Percentiles rank a stretch among this genome's conserved stretches.
phyloP scores from a whole-genome alignment of 192 early-diverging fungal species.

The Coemansia sp. region DNA sequence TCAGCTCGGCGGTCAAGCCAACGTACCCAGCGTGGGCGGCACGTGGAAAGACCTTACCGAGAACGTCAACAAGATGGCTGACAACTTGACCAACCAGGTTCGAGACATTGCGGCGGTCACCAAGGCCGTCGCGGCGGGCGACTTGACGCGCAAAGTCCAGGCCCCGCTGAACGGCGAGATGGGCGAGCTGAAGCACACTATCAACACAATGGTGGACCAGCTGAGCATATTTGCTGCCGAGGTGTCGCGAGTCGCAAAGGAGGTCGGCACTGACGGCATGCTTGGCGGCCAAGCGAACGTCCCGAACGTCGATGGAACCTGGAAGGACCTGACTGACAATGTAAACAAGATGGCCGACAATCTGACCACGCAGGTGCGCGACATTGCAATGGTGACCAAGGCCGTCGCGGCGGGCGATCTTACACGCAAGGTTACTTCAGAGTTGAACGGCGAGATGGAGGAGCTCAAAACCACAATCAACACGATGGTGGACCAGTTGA shows the following conservation, averaged over 20 bases:
- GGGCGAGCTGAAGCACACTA: constrained; percentile 56
- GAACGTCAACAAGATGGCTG: constrained; percentile 4
- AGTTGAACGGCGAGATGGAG: constrained; percentile 49
- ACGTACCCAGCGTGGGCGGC: background rate
- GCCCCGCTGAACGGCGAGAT: constrained; percentile 53
- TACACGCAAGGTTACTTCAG: constrained; percentile 6
- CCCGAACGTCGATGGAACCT: constrained; percentile 55
- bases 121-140: constrained; percentile 10
- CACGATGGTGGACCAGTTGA: constrained; percentile 24
- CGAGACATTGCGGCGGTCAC: constrained; percentile 56
- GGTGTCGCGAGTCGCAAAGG: constrained; percentile 64
- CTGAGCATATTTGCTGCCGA: constrained; percentile 47
- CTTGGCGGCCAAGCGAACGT: constrained; percentile 68
- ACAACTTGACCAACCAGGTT: constrained; percentile 4
- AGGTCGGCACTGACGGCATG: constrained; percentile 66
- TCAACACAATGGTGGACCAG: constrained; percentile 60
- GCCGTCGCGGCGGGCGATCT: constrained; percentile 58
- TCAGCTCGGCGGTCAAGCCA: constrained; percentile 2
- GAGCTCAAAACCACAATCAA: constrained; percentile 13
- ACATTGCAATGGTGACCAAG: constrained; percentile 55
- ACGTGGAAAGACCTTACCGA: constrained; percentile 4
- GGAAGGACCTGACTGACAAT: constrained; percentile 59
- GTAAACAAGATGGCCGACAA: constrained; percentile 57
- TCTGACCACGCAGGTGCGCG: constrained; percentile 57
- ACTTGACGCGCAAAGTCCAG: constrained; percentile 28